Evolutionary conservation across 192 early-diverging fungal genomes (phyloP), one percentile per base, ranked within the genome.

Genomic region (Entrophospora sp.): DNA sequence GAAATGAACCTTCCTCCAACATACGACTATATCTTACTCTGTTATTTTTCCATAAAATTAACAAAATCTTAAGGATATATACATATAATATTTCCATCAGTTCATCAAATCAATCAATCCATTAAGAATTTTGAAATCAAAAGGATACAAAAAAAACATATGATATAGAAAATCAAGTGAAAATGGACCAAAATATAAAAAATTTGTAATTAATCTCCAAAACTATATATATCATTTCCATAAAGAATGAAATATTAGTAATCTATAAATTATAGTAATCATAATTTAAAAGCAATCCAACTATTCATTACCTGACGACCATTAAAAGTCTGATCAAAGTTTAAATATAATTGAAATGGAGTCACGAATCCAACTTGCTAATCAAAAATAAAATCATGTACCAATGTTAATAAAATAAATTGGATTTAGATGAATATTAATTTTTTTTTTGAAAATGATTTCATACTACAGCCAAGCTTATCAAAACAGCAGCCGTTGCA

Each of bases 1-100:
- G 79, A 73, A 91, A 99, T 36, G 89, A 93, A 2, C 91, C 93
- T 73, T 95, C 92, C 71, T 99, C 97, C 37, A 99, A 78, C 84
- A 91, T 91, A 16, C 92, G 79, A 68, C 85, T 90, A 71, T 97
- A 93, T 61, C 89, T 84, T 7, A 87, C 81, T 28, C 87, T 91
- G 69, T 13, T 61, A 18, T 16, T 36, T 24, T 37, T n/a, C 18
- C 2, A 37, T 14, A 16, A 36, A 72, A 18, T 1, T 25, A 64
- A 30, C 31, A 58, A 20, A 68, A 30, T 28, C 10, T 18, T n/a
- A 49, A 42, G 10, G 25, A 32, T 16, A 24, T 12, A 40, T 14
- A 35, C 20, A 34, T n/a, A 16, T 18, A 36, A 35, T 18, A 35
- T n/a, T n/a, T n/a, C n/a, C n/a, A n/a, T n/a, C n/a, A n/a, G n/a